These are phyloP conservation scores for Diplodia seriata DNA, from an alignment of 2,329 filamentous ascomycete species.

Conservation along the genomic window DNA sequence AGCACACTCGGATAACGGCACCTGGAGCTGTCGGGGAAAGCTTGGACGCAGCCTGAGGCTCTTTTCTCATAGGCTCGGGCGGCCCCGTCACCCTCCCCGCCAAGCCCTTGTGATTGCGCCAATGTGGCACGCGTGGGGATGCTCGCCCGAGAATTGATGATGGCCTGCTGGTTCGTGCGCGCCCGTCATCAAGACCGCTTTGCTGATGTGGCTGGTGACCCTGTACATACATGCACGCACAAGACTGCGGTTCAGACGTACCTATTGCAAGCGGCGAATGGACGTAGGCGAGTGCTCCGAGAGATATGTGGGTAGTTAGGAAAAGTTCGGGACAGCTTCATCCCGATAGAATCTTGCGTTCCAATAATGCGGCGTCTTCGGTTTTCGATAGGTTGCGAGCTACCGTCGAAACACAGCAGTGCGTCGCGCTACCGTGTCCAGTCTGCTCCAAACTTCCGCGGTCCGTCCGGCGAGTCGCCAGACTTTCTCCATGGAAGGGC, in stretches of 20 bases:
- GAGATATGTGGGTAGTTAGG: not conserved
- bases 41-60: conserved; percentile 18
- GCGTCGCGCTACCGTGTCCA: not conserved
- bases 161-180: conserved; percentile 8
- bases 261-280: not conserved
- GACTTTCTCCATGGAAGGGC: conserved; percentile 1
- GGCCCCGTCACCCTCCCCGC: conserved; percentile 13
- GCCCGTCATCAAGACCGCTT: not conserved
- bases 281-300: not conserved
- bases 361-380: not conserved
- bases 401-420: not conserved
- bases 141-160: conserved; percentile 20
- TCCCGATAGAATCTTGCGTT: not conserved
- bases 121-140: conserved; percentile 28
- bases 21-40: not conserved
- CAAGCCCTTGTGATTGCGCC: conserved; percentile 23
- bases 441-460: not conserved
- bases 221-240: not conserved
- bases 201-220: conserved; percentile 14
- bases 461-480: conserved; percentile 18
- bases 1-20: conserved; percentile 23
- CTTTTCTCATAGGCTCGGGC: conserved; percentile 25
- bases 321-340: not conserved
- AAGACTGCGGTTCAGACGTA: not conserved
- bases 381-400: not conserved